phyloP scores from a whole-genome alignment of 2,329 filamentous ascomycete species.

The Rutstroemia sp. region DNA sequence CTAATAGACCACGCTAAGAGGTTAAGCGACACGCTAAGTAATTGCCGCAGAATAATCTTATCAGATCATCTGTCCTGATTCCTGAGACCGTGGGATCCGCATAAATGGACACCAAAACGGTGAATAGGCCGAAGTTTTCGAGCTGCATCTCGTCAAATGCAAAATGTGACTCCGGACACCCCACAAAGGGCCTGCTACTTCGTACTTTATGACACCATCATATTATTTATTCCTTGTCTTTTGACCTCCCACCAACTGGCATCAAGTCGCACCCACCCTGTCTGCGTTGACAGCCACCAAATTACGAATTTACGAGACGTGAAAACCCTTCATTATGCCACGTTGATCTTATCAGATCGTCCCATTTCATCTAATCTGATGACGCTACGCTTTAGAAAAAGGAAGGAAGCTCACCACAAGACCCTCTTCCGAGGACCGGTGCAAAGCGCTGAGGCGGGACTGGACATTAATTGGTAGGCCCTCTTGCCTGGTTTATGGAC shows the following conservation, averaged over 20 bases:
- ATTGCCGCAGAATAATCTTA: neutral
- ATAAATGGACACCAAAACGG: neutral
- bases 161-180: neutral
- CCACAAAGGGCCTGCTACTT: neutral
- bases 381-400: neutral
- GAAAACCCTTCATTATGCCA: neutral
- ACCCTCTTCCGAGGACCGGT: neutral
- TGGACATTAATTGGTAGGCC: no score
- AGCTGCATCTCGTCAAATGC: neutral
- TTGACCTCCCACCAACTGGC: neutral
- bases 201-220: neutral
- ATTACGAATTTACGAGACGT: neutral
- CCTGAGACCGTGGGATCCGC: neutral
- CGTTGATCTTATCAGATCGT: neutral
- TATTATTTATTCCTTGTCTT: neutral
- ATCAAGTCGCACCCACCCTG: neutral
- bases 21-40: neutral
- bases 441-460: no score
- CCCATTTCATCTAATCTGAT: constrained; percentile 4
- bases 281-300: neutral
- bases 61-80: neutral
- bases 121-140: neutral
- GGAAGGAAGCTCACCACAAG: neutral
- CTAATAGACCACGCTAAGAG: neutral
- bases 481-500: no score